Evolutionary conservation across 164 flowering plant genomes (phyloP).

Genomic region (Liriodendron chinense): DNA sequence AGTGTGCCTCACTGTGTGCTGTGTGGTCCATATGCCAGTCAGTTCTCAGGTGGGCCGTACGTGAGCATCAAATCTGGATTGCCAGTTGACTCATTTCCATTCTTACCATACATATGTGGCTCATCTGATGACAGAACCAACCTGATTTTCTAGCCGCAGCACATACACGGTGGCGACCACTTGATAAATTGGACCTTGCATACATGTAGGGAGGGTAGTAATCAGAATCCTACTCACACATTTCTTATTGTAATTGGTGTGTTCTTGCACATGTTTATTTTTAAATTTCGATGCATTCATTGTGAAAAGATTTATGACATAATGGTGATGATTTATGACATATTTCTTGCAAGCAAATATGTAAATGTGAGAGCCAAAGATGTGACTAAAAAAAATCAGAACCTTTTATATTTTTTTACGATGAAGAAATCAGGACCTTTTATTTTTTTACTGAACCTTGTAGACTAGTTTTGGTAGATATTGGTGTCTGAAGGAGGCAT

Average conservation of each 20-base stretch:
- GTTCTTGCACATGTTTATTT: neutral
- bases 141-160: too few relatives aligned
- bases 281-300: neutral
- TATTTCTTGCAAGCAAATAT: neutral
- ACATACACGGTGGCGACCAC: too few relatives aligned
- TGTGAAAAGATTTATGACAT: neutral
- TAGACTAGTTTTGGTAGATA: slow-evolving; percentile 40
- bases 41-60: too few relatives aligned
- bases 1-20: too few relatives aligned
- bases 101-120: too few relatives aligned
- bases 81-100: too few relatives aligned
- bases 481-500: slow-evolving; percentile 93
- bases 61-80: too few relatives aligned
- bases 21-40: too few relatives aligned
- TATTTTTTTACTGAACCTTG: neutral
- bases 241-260: neutral
- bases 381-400: neutral
- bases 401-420: neutral
- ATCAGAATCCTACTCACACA: neutral
- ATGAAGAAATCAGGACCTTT: neutral
- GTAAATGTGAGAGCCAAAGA: neutral
- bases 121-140: too few relatives aligned
- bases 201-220: too few relatives aligned
- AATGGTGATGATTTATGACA: neutral
- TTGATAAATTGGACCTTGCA: too few relatives aligned